Base-by-base conservation (phyloP, 2,329 filamentous ascomycete species). In the Cladorrhinum sp. region DNA sequence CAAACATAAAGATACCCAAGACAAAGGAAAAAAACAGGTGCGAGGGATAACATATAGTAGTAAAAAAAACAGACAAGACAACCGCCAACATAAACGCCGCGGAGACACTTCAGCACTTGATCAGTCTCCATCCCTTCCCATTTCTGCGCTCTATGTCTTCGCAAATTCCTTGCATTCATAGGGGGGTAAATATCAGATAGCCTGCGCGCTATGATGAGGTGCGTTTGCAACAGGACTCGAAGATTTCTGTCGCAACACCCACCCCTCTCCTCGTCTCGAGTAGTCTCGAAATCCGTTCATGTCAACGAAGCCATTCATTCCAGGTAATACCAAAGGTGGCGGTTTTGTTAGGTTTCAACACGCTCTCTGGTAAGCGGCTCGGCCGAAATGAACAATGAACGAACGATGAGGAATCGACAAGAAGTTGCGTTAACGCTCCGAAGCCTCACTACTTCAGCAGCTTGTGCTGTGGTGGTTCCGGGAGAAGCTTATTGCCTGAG, bases 101-200 rank as follows among this genome's bases (percentile, higher is more conserved):
- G 74, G 79, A 81, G 79, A 81, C 79, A 68, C 73, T 75, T 83
- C 81, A 84, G 81, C 81, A 77, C 81, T 84, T 84, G 81, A 83
- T 78, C 54, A 60, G 66, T 65, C 65, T 66, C 67, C 33, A 55
- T 60, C 58, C 57, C 57, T 39, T 60, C 57, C 64, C 60, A 59
- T 61, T 54, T 21, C 20, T 60, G 58, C 39, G 49, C 49, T 66
- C 55, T 63, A 62, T 42, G 51, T 51, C 33, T 49, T 46, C 48
- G 42, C 33, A 55, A 46, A 53, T 55, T 36, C 42, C 28, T 62
- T 64, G 56, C 42, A 59, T 52, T 49, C 42, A 54, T 58, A 57
- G 39, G 62, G 39, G 51, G 57, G 57, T n/a, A 46, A 48, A 39
- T n/a, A 23, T 50, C 46, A 51, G 21, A 60, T 18, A 48, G 24